Evolutionary conservation across 768 basidiomycete genomes (phyloP), one percentile per base, ranked within the genome.

Genomic region (Lactifluus subvellereus): DNA sequence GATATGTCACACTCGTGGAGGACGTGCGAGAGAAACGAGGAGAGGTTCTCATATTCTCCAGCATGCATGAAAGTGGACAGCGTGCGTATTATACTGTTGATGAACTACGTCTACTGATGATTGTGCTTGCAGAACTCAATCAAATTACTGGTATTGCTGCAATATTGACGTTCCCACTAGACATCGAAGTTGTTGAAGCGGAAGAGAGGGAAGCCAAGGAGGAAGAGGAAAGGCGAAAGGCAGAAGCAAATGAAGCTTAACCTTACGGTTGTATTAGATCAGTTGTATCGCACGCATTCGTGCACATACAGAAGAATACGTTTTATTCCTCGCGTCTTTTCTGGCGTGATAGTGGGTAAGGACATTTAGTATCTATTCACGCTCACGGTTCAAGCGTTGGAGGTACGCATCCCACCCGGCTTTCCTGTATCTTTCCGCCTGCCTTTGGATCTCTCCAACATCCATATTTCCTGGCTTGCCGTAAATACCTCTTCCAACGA

Each of bases 1-100:
- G 82, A 71, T 98, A 91, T 69, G 95, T 99, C 37, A 77, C 75
- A 51, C 79, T 98, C 40, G 94, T 96, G 0, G 96, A 99, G 74
- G 85, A 84, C 40, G 94, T 98, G 16, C 86, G 88, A 68, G 81
- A 85, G 51, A 91, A 89, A 67, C 93, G 94, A 30, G 96, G 87
- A 30, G 95, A 98, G 71, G 94, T 94, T 6, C 79, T 98, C 20
- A 94, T 98, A 67, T 99, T 98, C 74, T 98, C 96, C 4, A 98
- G 94, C 70, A 98, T 99, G 97, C 97, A 99, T 72, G 97, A 99
- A 76, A 93, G 91, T 22, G 97, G 97, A 14, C 94, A 98, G 80
- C 95, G 94, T 96, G 71, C 70, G 91, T 78, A 38, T 38, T n/a
- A 49, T 61, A 33, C 37, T 33, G 6, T 59, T 32, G 20, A 40